Conservation (phyloP, 2,329 filamentous ascomycete genomes). For the Fonsecaea pugnacius region DNA sequence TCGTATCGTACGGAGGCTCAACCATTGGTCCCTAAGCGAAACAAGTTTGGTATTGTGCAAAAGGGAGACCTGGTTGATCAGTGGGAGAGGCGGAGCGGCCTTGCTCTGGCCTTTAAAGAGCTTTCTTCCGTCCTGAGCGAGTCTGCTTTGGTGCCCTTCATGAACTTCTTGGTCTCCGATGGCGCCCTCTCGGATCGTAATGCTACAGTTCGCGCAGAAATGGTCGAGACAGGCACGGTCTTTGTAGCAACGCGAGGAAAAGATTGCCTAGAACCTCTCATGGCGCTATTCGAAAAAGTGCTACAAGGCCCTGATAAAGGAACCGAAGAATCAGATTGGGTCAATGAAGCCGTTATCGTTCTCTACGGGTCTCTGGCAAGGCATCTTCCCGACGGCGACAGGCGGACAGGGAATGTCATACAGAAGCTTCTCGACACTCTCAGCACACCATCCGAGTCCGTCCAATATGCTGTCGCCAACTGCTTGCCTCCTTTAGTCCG, state of each 20-base stretch:
- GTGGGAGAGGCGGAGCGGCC: slow-evolving; percentile 89
- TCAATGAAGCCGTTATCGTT: slow-evolving; percentile 97
- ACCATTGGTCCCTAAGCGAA: slow-evolving; percentile 78
- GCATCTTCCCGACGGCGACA: slow-evolving; percentile 82
- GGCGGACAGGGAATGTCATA: slow-evolving; percentile 84
- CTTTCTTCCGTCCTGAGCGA: slow-evolving; percentile 72
- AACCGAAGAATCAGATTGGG: slow-evolving; percentile 79
- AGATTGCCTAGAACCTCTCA: slow-evolving; percentile 80
- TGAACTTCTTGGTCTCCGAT: slow-evolving; percentile 81
- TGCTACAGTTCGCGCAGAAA: slow-evolving; percentile 76
- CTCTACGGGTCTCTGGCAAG: slow-evolving; percentile 92
- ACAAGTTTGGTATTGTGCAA: slow-evolving; percentile 91
- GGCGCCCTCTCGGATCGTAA: slow-evolving; percentile 87
- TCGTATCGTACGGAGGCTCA: slow-evolving; percentile 80
- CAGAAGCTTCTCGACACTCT: slow-evolving; percentile 83
- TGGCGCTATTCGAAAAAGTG: slow-evolving; percentile 87
- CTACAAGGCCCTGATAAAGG: slow-evolving; percentile 84
- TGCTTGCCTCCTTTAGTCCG: slow-evolving; percentile 90
- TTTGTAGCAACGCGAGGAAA: slow-evolving; percentile 83
- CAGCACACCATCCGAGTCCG: slow-evolving; percentile 92
- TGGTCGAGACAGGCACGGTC: slow-evolving; percentile 85
- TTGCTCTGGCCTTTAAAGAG: slow-evolving; percentile 84
- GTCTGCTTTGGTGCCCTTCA: slow-evolving; percentile 73
- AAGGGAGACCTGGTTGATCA: slow-evolving; percentile 86
- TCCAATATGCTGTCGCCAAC: slow-evolving; percentile 94